Percentiles rank a stretch among this genome's conserved stretches.
These are phyloP conservation scores for Mycena pura DNA, from an alignment of 768 basidiomycete species.

Conservation along the genomic window DNA sequence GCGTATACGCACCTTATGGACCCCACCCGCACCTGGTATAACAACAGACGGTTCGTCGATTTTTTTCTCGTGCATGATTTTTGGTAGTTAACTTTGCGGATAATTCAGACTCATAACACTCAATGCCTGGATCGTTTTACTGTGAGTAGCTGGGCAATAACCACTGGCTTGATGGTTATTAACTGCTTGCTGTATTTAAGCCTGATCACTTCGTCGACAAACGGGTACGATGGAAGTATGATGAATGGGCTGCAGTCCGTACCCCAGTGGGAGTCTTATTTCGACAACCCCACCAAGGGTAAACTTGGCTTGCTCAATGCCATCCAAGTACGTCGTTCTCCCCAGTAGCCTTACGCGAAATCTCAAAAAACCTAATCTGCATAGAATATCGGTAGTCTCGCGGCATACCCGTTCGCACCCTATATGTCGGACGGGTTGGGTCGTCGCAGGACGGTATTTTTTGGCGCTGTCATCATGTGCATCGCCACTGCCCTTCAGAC, in stretches of 20 bases:
- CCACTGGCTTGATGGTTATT: background rate
- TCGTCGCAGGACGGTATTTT: slow-evolving; percentile 66
- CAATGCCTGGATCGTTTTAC: slow-evolving; percentile 73
- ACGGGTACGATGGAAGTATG: slow-evolving; percentile 80
- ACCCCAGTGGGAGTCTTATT: slow-evolving; percentile 66
- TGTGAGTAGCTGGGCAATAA: slow-evolving; percentile 46
- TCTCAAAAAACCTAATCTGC: background rate
- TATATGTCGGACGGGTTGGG: slow-evolving; percentile 77
- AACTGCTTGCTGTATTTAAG: slow-evolving; percentile 40
- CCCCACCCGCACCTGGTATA: slow-evolving; percentile 76
- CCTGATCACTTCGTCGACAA: slow-evolving; percentile 78
- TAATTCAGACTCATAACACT: slow-evolving; percentile 59
- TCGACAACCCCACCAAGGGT: slow-evolving; percentile 61
- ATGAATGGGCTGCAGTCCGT: slow-evolving; percentile 83
- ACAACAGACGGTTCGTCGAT: slow-evolving; percentile 66
- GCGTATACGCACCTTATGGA: slow-evolving; percentile 64
- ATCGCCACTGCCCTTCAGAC: slow-evolving; percentile 73
- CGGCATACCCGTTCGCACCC: slow-evolving; percentile 73
- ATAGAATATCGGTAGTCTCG: slow-evolving; percentile 74
- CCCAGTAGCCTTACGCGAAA: no score
- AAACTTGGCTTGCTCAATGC: slow-evolving; percentile 75
- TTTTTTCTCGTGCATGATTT: background rate
- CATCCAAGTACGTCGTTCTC: slow-evolving; percentile 59
- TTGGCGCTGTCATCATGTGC: slow-evolving; percentile 77
- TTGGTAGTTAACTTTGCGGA: background rate